Evolutionary conservation across 352 stramenopile genomes (phyloP), one percentile per base, ranked within the genome.

Genomic region (Phytophthora cactorum): DNA sequence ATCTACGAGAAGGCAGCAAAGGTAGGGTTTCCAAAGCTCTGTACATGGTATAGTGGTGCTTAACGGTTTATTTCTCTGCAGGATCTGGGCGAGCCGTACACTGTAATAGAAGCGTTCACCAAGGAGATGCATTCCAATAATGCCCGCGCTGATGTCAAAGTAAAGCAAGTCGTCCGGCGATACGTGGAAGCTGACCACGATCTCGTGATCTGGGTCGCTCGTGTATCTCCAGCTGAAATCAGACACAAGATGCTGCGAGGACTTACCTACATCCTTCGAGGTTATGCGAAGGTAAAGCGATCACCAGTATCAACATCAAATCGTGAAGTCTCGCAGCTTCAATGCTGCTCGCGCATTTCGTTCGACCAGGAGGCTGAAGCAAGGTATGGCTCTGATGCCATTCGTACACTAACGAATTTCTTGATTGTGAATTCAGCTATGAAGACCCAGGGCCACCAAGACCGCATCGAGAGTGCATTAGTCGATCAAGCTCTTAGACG

Each of bases 191-290:
- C 70, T 31, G 82, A 84, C 51, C 80, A 80, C 27, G 68, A 87
- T 25, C 71, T 91, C 36, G 79, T 91, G 22, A 81, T 88, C 17
- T 91, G 78, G 80, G 77, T 74, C 14, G 70, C 82, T 14, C 77
- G 70, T 52, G 73, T 84, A 29, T 66, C 82, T 9, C 79, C 82
- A 29, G 62, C 79, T 17, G 77, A 82, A 61, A 88, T 91, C 72
- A 75, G 70, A 27, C 60, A 79, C 46, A 76, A 87, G 47, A 76
- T 73, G 15, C 49, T 78, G 1, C 59, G 34, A 8, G 70, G 70
- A 12, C 41, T 77, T 34, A 63, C 65, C 17, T 89, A 88, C 51
- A 60, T 74, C 8, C 68, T 88, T 28, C 72, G 78, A 39, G 82
- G 82, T 5, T 89, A 88, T 61, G 78, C 87, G 27, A 52, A 89